These are phyloP conservation scores for Cryptococcus sp. DNA, from an alignment of 1,284 basidiomycete genomes.

Conservation along the genomic window DNA sequence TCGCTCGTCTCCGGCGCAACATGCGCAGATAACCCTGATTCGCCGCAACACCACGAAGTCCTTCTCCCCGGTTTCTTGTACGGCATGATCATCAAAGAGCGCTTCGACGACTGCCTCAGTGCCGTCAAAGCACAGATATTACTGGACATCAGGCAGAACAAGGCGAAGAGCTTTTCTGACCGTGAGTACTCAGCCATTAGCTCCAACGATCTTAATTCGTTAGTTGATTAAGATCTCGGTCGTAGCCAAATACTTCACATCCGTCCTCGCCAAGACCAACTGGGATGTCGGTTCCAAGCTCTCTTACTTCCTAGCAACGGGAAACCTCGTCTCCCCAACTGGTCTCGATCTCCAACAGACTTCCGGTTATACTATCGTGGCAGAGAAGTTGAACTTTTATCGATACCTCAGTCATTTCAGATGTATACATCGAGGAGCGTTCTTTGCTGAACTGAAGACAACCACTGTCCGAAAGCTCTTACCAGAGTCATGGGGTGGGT, in stretches of 20 bases:
- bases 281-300: constrained; percentile 90
- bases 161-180: constrained; percentile 79
- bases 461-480: constrained; percentile 96
- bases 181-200: constrained; percentile 59
- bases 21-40: constrained; percentile 96
- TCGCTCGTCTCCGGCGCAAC: constrained; percentile 87
- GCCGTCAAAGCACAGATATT: constrained; percentile 72
- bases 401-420: constrained; percentile 99
- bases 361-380: constrained; percentile 96
- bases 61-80: constrained; percentile 91
- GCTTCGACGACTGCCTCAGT: constrained; percentile 85
- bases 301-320: constrained; percentile 95
- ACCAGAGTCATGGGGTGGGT: constrained; percentile 92
- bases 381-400: constrained; percentile 98
- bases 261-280: constrained; percentile 74
- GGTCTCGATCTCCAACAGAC: constrained; percentile 97
- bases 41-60: constrained; percentile 97
- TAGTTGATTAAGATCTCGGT: neutral
- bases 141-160: constrained; percentile 72
- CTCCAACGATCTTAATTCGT: neutral
- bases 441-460: constrained; percentile 99
- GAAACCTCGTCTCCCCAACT: constrained; percentile 90
- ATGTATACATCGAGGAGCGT: constrained; percentile 97
- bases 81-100: constrained; percentile 97
- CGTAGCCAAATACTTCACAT: constrained; percentile 77